phyloP scores from a whole-genome alignment of 768 basidiomycete genomes.

The Lentinula guzmanii region DNA sequence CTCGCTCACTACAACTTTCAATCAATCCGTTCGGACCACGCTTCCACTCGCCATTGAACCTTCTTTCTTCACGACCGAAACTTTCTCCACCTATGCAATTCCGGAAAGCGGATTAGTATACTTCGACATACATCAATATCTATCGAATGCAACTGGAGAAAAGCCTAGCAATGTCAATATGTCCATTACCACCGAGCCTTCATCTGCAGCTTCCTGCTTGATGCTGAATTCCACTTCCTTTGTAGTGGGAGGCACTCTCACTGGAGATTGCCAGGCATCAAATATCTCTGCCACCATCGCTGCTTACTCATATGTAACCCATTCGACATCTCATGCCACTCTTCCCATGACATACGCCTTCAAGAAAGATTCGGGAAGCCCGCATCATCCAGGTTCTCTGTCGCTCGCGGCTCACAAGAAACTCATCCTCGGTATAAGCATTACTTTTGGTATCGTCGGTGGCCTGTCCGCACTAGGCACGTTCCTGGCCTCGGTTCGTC shows the following conservation, averaged over 20 bases:
- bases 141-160: conserved; percentile 41
- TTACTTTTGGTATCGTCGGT: conserved; percentile 60
- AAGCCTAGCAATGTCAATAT: conserved; percentile 43
- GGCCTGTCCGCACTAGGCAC: conserved; percentile 49
- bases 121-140: conserved; percentile 50
- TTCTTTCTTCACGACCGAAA: conserved; percentile 61
- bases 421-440: conserved; percentile 51
- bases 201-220: conserved; percentile 42
- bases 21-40: conserved; percentile 60
- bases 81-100: conserved; percentile 51
- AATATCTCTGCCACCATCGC: conserved; percentile 52
- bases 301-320: conserved; percentile 60
- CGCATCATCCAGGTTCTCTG: conserved; percentile 25
- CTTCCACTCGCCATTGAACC: conserved; percentile 62
- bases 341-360: conserved; percentile 42
- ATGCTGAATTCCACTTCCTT: conserved; percentile 39
- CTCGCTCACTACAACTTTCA: conserved; percentile 54
- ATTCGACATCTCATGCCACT: conserved; percentile 64
- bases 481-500: conserved; percentile 49
- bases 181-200: conserved; percentile 50
- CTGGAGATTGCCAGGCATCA: conserved; percentile 34
- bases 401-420: conserved; percentile 38
- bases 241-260: conserved; percentile 52
- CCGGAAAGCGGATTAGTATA: conserved; percentile 43
- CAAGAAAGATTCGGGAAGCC: conserved; percentile 23